Conservation (phyloP, 2,329 filamentous ascomycete species). For the Curvularia eragrostidis region DNA sequence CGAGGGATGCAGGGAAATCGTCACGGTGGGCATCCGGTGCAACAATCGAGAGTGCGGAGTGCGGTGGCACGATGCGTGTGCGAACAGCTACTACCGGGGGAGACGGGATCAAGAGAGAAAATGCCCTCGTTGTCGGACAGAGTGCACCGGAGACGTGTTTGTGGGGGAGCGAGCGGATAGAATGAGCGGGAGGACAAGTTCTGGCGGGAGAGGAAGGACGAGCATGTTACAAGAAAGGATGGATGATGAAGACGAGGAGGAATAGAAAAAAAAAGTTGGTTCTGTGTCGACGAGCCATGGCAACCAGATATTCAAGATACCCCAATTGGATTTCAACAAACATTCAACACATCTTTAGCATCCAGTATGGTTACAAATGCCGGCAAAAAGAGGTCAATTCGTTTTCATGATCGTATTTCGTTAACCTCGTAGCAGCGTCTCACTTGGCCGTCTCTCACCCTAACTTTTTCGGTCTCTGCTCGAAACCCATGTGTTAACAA, state of each 20-base stretch:
- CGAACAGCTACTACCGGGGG: constrained; percentile 39
- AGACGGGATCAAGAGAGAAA: constrained; percentile 24
- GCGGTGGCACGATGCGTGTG: constrained; percentile 46
- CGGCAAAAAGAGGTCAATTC: not conserved
- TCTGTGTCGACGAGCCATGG: not conserved
- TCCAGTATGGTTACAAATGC: not conserved
- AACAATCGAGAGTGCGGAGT: constrained; percentile 38
- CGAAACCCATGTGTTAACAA: not conserved
- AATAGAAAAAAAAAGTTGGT: constrained; percentile 2
- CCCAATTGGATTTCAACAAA: not conserved
- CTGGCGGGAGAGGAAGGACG: constrained; percentile 9
- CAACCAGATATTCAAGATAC: constrained; percentile 5
- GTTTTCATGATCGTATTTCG: not conserved
- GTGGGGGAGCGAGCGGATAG: constrained; percentile 45
- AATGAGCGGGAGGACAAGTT: constrained; percentile 10
- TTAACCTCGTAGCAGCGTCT: not conserved
- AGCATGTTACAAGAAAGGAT: constrained; percentile 6
- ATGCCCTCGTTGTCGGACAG: constrained; percentile 43
- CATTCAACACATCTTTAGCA: not conserved
- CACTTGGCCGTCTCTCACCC: not conserved
- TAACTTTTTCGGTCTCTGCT: not conserved
- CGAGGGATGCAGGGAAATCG: constrained; percentile 84
- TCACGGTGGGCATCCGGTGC: constrained; percentile 67
- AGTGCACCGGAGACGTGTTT: constrained; percentile 60
- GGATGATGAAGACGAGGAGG: constrained; percentile 11